phyloP scores from a whole-genome alignment of 129 eudicot species.

The Lactuca saligna region DNA sequence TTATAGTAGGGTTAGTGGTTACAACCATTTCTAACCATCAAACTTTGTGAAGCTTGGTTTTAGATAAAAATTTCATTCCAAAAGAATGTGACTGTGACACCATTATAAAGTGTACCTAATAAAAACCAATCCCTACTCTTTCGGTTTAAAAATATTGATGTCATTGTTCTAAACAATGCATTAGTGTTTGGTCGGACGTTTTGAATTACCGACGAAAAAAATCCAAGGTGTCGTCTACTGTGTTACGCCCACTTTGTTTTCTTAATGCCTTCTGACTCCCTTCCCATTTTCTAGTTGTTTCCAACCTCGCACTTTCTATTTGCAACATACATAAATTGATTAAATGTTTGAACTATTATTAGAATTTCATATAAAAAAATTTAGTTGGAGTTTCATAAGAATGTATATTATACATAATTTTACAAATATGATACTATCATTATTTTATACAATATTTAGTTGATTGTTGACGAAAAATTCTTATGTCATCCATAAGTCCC shows the following conservation, averaged over 20 bases:
- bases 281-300: conserved; percentile 31
- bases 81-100: too few relatives aligned
- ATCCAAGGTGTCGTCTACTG: conserved; percentile 7
- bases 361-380: neutral
- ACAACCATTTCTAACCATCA: too few relatives aligned
- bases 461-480: conserved; percentile 3
- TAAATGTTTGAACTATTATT: neutral
- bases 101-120: neutral
- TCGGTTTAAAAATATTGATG: neutral
- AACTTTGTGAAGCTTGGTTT: too few relatives aligned
- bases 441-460: neutral
- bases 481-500: neutral
- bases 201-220: conserved; percentile 27
- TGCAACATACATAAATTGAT: neutral
- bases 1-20: too few relatives aligned
- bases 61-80: too few relatives aligned
- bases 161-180: conserved; percentile 22
- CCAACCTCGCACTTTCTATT: conserved; percentile 29
- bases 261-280: conserved; percentile 32
- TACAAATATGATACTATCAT: too few relatives aligned
- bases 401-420: neutral
- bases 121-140: neutral
- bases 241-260: conserved; percentile 27
- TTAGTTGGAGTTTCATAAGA: too few relatives aligned
- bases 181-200: conserved; percentile 38